Percentiles rank a stretch among this genome's conserved stretches.
These are phyloP conservation scores for Hypomontagnella monticulosa DNA, from an alignment of 495 filamentous ascomycete species.

Conservation along the genomic window DNA sequence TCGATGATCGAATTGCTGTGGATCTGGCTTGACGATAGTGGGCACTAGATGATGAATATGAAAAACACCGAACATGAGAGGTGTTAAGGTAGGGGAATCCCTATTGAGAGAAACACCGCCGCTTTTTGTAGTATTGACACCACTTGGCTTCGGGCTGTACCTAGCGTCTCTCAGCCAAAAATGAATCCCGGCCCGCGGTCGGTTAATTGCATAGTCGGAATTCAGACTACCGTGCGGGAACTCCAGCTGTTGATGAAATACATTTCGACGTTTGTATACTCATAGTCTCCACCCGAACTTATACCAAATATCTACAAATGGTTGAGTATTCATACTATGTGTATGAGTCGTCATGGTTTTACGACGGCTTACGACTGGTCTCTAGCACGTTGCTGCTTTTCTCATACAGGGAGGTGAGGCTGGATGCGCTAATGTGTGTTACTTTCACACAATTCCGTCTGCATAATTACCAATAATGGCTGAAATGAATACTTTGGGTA, in stretches of 20 bases:
- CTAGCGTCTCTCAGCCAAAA: no score
- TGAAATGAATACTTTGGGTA: slow-evolving; percentile 18
- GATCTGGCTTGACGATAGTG: slow-evolving; percentile 22
- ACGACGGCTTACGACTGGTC: slow-evolving; percentile 5
- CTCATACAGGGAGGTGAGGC: slow-evolving; percentile 4
- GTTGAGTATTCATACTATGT: no score
- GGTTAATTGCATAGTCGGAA: slow-evolving; percentile 23
- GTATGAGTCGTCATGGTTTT: neutral
- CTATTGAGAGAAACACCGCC: neutral
- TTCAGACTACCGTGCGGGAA: slow-evolving; percentile 18
- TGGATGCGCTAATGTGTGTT: slow-evolving; percentile 2
- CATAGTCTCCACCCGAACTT: no score
- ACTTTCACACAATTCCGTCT: slow-evolving; percentile 17
- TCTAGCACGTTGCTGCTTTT: slow-evolving; percentile 2
- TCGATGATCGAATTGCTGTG: slow-evolving; percentile 34
- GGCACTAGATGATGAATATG: slow-evolving; percentile 18
- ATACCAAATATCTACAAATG: no score
- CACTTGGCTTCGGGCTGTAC: no score
- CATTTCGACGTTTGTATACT: no score
- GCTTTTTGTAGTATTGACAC: slow-evolving; percentile 1
- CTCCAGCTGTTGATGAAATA: no score
- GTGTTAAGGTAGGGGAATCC: neutral
- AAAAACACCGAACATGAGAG: slow-evolving; percentile 8
- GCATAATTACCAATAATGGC: slow-evolving; percentile 25
- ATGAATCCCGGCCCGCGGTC: slow-evolving; percentile 8